Percentiles rank a stretch among this genome's conserved stretches.
Evolutionary conservation across 1,139 yeast genomes (phyloP).

Genomic region (Geotrichum citri-aurantii): DNA sequence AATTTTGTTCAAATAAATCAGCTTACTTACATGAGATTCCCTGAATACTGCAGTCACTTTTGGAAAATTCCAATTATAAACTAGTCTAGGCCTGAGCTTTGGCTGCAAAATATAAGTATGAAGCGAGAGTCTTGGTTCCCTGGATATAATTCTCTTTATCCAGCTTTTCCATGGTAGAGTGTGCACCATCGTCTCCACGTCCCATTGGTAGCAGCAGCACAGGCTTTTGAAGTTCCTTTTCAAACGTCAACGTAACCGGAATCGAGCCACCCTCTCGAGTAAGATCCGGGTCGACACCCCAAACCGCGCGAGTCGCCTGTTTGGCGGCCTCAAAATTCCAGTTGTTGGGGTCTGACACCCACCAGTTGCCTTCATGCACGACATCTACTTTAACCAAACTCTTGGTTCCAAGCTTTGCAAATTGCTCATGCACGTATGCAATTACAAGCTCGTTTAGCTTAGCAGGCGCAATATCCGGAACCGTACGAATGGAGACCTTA

Average conservation of each 20-base stretch:
- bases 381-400: slow-evolving; percentile 67
- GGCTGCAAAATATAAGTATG: slow-evolving; percentile 84
- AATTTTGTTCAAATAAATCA: neutral
- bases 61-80: neutral
- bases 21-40: too few species aligned
- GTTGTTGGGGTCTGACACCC: slow-evolving; percentile 93
- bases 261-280: slow-evolving; percentile 99
- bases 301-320: slow-evolving; percentile 87
- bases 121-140: slow-evolving; percentile 91
- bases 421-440: slow-evolving; percentile 59
- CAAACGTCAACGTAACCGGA: slow-evolving; percentile 91
- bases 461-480: slow-evolving; percentile 77
- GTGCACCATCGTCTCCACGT: slow-evolving; percentile 99
- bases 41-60: too few species aligned
- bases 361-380: slow-evolving; percentile 90
- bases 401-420: slow-evolving; percentile 64
- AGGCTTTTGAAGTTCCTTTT: slow-evolving; percentile 73
- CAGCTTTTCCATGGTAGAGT: slow-evolving; percentile 91
- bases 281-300: slow-evolving; percentile 91
- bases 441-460: slow-evolving; percentile 73
- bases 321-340: slow-evolving; percentile 91
- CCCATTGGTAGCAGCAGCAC: slow-evolving; percentile 94
- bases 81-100: neutral
- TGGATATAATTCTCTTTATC: slow-evolving; percentile 82
- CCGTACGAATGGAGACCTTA: slow-evolving; percentile 94